Evolutionary conservation across 75 land plant genomes (phyloP), one percentile per base, ranked within the genome.

Genomic region (Adiantum capillusveneris): DNA sequence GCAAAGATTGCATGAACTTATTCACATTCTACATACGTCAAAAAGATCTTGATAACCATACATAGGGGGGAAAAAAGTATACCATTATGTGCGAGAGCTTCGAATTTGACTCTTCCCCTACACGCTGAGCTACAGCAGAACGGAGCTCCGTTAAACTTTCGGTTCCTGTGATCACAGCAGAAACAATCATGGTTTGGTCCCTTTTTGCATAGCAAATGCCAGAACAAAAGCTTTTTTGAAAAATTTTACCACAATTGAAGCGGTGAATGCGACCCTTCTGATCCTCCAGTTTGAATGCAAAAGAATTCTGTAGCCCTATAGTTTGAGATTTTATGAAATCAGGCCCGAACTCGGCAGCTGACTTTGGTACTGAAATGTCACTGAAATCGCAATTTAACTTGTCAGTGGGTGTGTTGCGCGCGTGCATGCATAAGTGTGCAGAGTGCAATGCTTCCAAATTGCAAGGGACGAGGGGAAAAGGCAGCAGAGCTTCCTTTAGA

Each of bases 101-200:
- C 37, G 37, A 34, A 34, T 34, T 34, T 34, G 37, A 9, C 3
- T 85, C 86, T 44, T 78, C 79, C 7, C 90, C 90, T 20, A 83
- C 58, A 25, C 95, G 76, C 62, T 88, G 88, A 48, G 78, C 67
- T 45, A 92, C 78, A 17, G 69, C 59, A 63, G 89, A 71, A 45
- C 85, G 79, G 18, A 92, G 79, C 39, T 81, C 86, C 29, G 86
- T 67, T 64, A 92, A 57, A 73, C 79, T 88, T 43, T 71, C 77
- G 2, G 82, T 71, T 31, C 88, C 97, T 92, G 77, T 9, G 9
- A 18, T 68, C 2, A 13, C 17, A 21, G 29, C 31, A 65, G n/a
- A n/a, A n/a, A 31, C 34, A 31, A 9, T 9, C 43, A 31, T 13
- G 26, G 22, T 6, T 17, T 9, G 5, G 57, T 28, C 12, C 34